phyloP scores from a whole-genome alignment of 2,329 filamentous ascomycete genomes.

The Magnaporthiopsis poae region DNA sequence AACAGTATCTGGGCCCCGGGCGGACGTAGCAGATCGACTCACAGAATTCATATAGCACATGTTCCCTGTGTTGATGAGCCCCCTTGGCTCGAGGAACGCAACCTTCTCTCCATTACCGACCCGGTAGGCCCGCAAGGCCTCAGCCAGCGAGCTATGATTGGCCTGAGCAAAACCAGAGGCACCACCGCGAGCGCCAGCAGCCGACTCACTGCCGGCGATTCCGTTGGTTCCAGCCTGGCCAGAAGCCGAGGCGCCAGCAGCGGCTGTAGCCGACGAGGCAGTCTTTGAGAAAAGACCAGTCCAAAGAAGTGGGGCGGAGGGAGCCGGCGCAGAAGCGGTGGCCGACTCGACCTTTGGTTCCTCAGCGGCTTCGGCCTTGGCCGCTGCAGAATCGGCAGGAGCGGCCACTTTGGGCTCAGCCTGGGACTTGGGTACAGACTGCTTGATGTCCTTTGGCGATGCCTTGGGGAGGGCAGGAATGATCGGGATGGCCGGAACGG shows the following conservation, averaged over 20 bases:
- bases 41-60: constrained; percentile 99
- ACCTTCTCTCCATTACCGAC: constrained; percentile 57
- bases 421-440: constrained; percentile 14
- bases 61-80: constrained; percentile 92
- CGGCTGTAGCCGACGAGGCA: constrained; percentile 13
- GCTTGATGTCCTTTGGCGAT: constrained; percentile 22
- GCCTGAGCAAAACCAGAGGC: constrained; percentile 31
- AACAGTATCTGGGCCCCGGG: not conserved
- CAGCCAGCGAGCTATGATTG: constrained; percentile 54
- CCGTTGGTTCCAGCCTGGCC: constrained; percentile 18
- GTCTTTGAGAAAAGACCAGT: constrained; percentile 26
- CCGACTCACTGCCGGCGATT: constrained; percentile 13
- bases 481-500: constrained; percentile 34
- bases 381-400: constrained; percentile 5
- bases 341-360: constrained; percentile 9
- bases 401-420: constrained; percentile 16
- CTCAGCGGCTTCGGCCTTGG: not conserved
- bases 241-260: constrained; percentile 15
- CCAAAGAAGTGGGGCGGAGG: constrained; percentile 29
- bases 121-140: constrained; percentile 66
- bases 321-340: constrained; percentile 17
- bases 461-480: constrained; percentile 37
- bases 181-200: constrained; percentile 17
- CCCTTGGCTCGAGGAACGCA: constrained; percentile 80
- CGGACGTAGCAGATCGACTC: constrained; percentile 27